These are phyloP conservation scores for Pseudogymnoascus sp. DNA, from an alignment of 2,329 filamentous ascomycete species.

Conservation along the genomic window DNA sequence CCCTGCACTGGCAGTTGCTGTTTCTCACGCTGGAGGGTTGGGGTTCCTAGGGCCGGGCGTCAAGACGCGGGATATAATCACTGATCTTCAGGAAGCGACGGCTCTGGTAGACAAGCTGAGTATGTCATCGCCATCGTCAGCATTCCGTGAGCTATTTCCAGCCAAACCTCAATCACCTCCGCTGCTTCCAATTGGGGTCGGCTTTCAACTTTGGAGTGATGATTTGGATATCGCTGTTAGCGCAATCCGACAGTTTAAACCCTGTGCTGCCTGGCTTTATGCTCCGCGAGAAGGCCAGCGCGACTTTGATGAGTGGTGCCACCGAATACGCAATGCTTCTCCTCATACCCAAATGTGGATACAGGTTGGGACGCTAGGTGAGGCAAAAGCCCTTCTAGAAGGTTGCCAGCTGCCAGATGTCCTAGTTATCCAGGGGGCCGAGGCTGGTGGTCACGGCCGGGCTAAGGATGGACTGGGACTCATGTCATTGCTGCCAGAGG, in stretches of 20 bases:
- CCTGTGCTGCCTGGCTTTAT: conserved; percentile 36
- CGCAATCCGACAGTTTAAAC: conserved; percentile 27
- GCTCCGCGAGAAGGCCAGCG: conserved; percentile 24
- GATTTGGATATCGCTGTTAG: conserved; percentile 26
- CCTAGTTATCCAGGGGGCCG: conserved; percentile 22
- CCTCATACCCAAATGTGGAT: conserved; percentile 18
- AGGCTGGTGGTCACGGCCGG: conserved; percentile 24
- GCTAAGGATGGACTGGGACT: neutral
- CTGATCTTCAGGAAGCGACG: conserved; percentile 19
- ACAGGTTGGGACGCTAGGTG: conserved; percentile 18
- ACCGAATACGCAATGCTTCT: conserved; percentile 11
- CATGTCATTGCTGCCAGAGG: conserved; percentile 9
- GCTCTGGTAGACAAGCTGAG: conserved; percentile 4
- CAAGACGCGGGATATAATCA: conserved; percentile 18
- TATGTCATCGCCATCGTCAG: neutral
- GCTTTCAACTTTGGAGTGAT: conserved; percentile 35
- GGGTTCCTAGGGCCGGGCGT: conserved; percentile 36
- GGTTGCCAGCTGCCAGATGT: conserved; percentile 16
- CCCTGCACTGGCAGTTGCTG: conserved; percentile 46
- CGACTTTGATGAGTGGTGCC: conserved; percentile 18
- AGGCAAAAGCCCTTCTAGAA: conserved; percentile 12
- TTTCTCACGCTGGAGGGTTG: conserved; percentile 46
- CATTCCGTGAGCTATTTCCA: neutral
- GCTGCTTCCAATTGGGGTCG: conserved; percentile 35
- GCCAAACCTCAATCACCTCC: neutral